Conservation (phyloP, 768 basidiomycete genomes). For the Fomitopsis pulvina region DNA sequence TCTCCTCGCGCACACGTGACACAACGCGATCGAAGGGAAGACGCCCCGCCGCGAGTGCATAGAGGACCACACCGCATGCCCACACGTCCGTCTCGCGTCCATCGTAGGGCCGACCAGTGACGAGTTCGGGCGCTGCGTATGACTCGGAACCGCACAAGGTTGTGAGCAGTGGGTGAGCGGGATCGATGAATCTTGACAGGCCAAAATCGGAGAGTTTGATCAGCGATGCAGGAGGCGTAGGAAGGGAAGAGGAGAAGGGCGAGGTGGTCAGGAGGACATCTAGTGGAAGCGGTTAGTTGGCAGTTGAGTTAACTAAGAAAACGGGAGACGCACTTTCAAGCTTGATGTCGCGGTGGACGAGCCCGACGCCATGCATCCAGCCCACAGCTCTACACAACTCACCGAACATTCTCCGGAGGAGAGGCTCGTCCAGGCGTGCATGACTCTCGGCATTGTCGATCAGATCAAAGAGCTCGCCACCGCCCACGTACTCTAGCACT, state of each 20-base stretch:
- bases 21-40: constrained; percentile 60
- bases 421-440: constrained; percentile 31
- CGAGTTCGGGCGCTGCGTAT: constrained; percentile 62
- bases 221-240: constrained; percentile 44
- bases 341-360: constrained; percentile 91
- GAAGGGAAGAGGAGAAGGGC: constrained; percentile 28
- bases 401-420: constrained; percentile 63
- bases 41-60: constrained; percentile 60
- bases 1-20: constrained; percentile 30
- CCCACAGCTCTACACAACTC: constrained; percentile 75
- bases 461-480: constrained; percentile 78
- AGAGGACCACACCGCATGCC: constrained; percentile 87
- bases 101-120: constrained; percentile 56
- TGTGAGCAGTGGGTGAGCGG: constrained; percentile 50
- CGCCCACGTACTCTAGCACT: constrained; percentile 67
- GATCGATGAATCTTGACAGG: constrained; percentile 77
- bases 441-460: constrained; percentile 47
- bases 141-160: constrained; percentile 87
- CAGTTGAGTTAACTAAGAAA: neutral
- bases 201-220: constrained; percentile 88
- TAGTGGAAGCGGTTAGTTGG: constrained; percentile 22
- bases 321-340: constrained; percentile 51
- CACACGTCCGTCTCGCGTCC: constrained; percentile 82
- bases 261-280: constrained; percentile 70
- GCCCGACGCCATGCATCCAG: constrained; percentile 82